A percentile compares a stretch with the other conserved stretches of the same genome.
These are phyloP conservation scores for Saccharomycopsis phalli DNA, from an alignment of 1,139 yeast species.

Conservation along the genomic window DNA sequence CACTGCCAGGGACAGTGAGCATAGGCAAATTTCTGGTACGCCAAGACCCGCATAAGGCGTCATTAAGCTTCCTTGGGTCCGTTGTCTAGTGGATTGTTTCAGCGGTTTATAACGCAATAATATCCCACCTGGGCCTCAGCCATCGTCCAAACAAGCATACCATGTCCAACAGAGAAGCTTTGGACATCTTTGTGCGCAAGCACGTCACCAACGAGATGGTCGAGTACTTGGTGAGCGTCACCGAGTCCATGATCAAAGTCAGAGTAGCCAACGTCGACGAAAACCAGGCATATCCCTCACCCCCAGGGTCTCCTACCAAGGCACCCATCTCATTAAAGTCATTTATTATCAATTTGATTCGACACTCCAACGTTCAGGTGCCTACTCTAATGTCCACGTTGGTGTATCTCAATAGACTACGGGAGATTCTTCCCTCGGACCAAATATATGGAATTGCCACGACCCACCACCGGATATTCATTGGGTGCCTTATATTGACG, in stretches of 20 bases:
- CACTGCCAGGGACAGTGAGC: too few species aligned
- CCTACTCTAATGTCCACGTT: slow-evolving; percentile 90
- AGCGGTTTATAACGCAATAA: neutral
- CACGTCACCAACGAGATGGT: slow-evolving; percentile 79
- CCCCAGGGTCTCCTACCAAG: slow-evolving; percentile 36
- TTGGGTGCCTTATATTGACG: slow-evolving; percentile 63
- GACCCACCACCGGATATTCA: slow-evolving; percentile 66
- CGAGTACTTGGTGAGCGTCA: slow-evolving; percentile 67
- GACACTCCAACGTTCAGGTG: slow-evolving; percentile 84
- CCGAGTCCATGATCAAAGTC: slow-evolving; percentile 66
- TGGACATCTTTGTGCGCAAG: slow-evolving; percentile 63
- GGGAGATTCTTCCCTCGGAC: slow-evolving; percentile 62
- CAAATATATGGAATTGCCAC: slow-evolving; percentile 91
- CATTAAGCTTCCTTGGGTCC: too few species aligned
- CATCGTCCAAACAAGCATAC: neutral
- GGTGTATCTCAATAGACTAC: slow-evolving; percentile 69
- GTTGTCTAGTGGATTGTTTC: too few species aligned
- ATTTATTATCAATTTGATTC: slow-evolving; percentile 66
- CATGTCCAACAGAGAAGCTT: slow-evolving; percentile 56
- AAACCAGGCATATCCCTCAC: slow-evolving; percentile 31
- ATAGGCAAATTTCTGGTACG: too few species aligned
- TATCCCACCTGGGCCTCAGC: neutral
- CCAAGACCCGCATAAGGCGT: too few species aligned
- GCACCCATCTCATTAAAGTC: slow-evolving; percentile 35
- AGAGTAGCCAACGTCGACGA: slow-evolving; percentile 26